Conservation (phyloP, 1,284 basidiomycete species). For the Irpex sp. region DNA sequence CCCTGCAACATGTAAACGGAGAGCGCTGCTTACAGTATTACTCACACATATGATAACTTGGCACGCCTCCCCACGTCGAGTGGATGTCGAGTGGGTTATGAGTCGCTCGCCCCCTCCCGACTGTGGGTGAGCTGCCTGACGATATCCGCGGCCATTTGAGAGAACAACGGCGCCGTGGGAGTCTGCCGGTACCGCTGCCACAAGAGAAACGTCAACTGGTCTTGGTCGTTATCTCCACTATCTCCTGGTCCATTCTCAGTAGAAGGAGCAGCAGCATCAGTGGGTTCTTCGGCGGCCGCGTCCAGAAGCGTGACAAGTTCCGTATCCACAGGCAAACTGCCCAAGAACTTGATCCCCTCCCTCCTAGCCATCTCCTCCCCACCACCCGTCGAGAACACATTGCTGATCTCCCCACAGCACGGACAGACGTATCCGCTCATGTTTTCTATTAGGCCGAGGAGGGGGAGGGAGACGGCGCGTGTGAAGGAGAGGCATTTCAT, state of each 20-base stretch:
- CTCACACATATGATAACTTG: neutral
- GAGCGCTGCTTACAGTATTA: neutral
- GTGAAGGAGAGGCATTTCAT: slow-evolving; percentile 97
- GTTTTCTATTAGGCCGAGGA: slow-evolving; percentile 96
- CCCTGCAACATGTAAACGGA: neutral
- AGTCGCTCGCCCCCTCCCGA: too few relatives aligned
- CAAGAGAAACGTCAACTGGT: slow-evolving; percentile 43
- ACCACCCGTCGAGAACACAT: slow-evolving; percentile 93
- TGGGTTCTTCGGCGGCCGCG: slow-evolving; percentile 66
- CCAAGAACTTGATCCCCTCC: slow-evolving; percentile 77
- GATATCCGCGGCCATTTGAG: slow-evolving; percentile 42
- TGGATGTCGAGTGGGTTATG: too few relatives aligned
- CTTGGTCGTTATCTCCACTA: slow-evolving; percentile 17
- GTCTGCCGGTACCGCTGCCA: slow-evolving; percentile 54
- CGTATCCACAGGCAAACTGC: slow-evolving; percentile 90
- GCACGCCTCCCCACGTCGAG: neutral
- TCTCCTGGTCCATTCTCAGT: slow-evolving; percentile 16
- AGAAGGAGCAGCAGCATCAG: neutral
- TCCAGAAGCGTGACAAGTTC: slow-evolving; percentile 88
- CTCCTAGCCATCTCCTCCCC: slow-evolving; percentile 81
- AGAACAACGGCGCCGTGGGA: slow-evolving; percentile 57
- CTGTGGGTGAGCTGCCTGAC: slow-evolving; percentile 17
- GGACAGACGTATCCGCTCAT: slow-evolving; percentile 99
- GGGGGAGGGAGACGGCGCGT: slow-evolving; percentile 76
- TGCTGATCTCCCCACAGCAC: slow-evolving; percentile 89